Conservation (phyloP, 768 basidiomycete genomes). For the Boletus sensibilis region DNA sequence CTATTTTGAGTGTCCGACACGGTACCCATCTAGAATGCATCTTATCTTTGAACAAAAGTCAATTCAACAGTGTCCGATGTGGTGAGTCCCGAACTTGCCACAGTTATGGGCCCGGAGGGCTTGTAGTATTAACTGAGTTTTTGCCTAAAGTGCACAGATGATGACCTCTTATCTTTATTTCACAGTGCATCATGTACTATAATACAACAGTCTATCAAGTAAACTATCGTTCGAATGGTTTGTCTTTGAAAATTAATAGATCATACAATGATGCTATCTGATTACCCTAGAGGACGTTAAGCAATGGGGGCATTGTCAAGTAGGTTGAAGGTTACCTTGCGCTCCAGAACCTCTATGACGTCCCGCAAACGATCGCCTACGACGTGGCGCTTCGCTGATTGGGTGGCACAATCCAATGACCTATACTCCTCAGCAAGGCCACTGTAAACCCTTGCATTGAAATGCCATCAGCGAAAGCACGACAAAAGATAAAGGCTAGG, state of each 20-base stretch:
- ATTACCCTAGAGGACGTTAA: slow-evolving; percentile 60
- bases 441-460: slow-evolving; percentile 70
- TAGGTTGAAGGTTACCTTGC: slow-evolving; percentile 58
- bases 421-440: slow-evolving; percentile 94
- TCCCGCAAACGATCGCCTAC: slow-evolving; percentile 86
- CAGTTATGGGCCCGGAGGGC: no score
- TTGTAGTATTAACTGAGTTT: no score
- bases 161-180: no score
- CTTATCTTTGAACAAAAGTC: no score
- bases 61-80: no score
- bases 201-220: background rate
- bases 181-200: background rate
- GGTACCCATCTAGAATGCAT: no score
- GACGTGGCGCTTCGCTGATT: slow-evolving; percentile 78
- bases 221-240: slow-evolving; percentile 34
- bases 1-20: no score
- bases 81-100: no score
- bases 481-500: slow-evolving; percentile 1
- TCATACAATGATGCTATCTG: slow-evolving; percentile 93
- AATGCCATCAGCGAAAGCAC: slow-evolving; percentile 7
- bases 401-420: slow-evolving; percentile 79
- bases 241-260: slow-evolving; percentile 74
- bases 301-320: background rate
- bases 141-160: no score
- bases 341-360: slow-evolving; percentile 88